These are phyloP conservation scores for Silene latifolia DNA, from an alignment of 148 eudicot genomes.

Conservation along the genomic window DNA sequence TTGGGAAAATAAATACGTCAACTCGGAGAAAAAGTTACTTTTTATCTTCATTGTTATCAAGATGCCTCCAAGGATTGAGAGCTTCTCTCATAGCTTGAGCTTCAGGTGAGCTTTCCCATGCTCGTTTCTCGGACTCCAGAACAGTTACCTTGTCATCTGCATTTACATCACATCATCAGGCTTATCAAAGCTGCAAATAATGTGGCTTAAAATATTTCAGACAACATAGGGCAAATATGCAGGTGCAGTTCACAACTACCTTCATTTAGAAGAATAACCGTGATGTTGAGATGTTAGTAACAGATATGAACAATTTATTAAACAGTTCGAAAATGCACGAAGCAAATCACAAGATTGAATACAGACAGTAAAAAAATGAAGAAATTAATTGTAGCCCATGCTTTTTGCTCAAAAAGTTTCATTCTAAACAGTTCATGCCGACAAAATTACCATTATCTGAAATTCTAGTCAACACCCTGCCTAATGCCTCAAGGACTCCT, in stretches of 20 bases:
- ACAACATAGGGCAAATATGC: not conserved
- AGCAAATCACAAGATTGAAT: not conserved
- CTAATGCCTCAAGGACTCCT: too few relatives aligned
- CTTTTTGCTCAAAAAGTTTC: not conserved
- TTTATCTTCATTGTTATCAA: conserved; percentile 40
- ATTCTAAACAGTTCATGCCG: not conserved
- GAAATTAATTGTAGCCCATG: not conserved
- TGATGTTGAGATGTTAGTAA: not conserved
- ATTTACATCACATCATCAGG: conserved; percentile 7
- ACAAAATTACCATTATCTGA: conserved; percentile 3
- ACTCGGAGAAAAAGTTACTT: not conserved
- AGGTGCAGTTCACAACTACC: not conserved
- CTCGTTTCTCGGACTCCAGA: conserved; percentile 80
- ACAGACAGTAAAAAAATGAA: not conserved
- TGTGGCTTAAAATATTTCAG: not conserved
- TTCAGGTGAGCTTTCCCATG: conserved; percentile 80
- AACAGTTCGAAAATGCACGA: not conserved
- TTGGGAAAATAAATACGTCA: not conserved
- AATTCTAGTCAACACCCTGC: not conserved
- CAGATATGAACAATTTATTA: not conserved
- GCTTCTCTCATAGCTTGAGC: conserved; percentile 83
- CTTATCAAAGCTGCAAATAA: not conserved
- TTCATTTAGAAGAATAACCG: not conserved
- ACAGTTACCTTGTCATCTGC: conserved; percentile 92
- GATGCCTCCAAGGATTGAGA: conserved; percentile 79